Percentiles rank a stretch among this genome's conserved stretches.
phyloP scores from a whole-genome alignment of 768 basidiomycete species.

The Psilocybe subaeruginosa region DNA sequence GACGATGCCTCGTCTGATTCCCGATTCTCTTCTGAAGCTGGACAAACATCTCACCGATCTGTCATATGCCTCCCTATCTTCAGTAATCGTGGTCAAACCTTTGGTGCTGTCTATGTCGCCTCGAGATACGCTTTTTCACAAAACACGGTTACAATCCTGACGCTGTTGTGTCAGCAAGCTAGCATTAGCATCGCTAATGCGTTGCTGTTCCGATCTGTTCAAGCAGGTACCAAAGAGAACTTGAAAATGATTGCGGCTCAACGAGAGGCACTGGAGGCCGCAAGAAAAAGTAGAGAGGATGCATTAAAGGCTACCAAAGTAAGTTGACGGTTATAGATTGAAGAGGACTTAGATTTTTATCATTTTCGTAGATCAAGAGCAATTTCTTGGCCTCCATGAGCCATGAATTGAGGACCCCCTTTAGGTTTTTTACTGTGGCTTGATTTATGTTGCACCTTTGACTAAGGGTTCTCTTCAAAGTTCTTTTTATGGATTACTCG shows the following conservation, averaged over 20 bases:
- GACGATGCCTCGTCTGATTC: constrained; percentile 67
- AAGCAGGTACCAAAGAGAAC: constrained; percentile 74
- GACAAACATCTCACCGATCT: constrained; percentile 60
- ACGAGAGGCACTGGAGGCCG: constrained; percentile 68
- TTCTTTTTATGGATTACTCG: constrained; percentile 77
- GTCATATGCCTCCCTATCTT: constrained; percentile 74
- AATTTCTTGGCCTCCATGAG: constrained; percentile 81
- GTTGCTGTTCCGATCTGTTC: constrained; percentile 73
- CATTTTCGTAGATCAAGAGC: constrained; percentile 65
- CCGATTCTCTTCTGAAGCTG: constrained; percentile 70
- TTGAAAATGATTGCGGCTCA: constrained; percentile 79
- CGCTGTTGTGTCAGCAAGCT: constrained; percentile 72
- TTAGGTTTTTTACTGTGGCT: constrained; percentile 47
- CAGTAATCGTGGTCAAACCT: constrained; percentile 76
- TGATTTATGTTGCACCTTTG: not conserved
- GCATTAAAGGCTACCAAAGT: constrained; percentile 77
- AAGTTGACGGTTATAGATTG: constrained; percentile 6
- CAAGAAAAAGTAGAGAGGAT: constrained; percentile 70
- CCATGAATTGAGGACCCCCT: constrained; percentile 77
- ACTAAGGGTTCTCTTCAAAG: constrained; percentile 30
- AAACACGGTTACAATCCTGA: constrained; percentile 62
- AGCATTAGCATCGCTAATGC: constrained; percentile 78
- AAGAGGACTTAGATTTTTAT: not conserved
- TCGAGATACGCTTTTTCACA: constrained; percentile 67
- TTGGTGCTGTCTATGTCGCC: constrained; percentile 69